phyloP scores from a whole-genome alignment of 495 filamentous ascomycete species.

The Xylaria sp. region DNA sequence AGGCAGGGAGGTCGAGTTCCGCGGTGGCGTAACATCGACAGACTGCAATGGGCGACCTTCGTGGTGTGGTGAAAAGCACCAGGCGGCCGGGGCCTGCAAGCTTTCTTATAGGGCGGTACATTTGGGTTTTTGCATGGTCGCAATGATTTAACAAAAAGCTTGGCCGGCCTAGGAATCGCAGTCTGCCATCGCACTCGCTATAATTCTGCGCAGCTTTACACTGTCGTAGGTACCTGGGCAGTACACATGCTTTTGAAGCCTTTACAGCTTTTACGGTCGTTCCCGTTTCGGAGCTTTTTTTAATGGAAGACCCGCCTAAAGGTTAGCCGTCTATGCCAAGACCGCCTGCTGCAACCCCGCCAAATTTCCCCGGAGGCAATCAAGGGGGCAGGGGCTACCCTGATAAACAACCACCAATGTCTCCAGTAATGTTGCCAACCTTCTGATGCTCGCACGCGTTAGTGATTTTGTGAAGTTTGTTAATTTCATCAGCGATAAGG shows the following conservation, averaged over 20 bases:
- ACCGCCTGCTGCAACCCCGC: not conserved
- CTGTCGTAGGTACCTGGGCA: not conserved
- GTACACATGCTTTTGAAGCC: not conserved
- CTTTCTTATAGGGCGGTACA: constrained; percentile 36
- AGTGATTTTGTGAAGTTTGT: no score
- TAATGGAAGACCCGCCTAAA: not conserved
- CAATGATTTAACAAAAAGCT: constrained; percentile 2
- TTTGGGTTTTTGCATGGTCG: constrained; percentile 33
- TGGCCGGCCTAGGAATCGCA: not conserved
- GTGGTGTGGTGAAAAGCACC: constrained; percentile 25
- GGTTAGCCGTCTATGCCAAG: not conserved
- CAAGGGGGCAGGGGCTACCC: not conserved
- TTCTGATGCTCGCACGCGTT: not conserved
- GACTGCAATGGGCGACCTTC: constrained; percentile 12
- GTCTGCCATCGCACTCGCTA: not conserved
- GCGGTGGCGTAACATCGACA: constrained; percentile 38
- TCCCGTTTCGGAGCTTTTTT: constrained; percentile 5
- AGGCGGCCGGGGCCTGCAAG: constrained; percentile 31
- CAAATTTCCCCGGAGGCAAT: not conserved
- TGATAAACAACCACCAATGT: not conserved
- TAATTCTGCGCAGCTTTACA: not conserved
- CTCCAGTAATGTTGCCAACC: not conserved
- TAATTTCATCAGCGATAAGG: no score
- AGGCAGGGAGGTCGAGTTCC: constrained; percentile 65
- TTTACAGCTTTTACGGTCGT: not conserved